Evolutionary conservation across 306 rosid species (phyloP).

Genomic region (Acacia crassicarpa): DNA sequence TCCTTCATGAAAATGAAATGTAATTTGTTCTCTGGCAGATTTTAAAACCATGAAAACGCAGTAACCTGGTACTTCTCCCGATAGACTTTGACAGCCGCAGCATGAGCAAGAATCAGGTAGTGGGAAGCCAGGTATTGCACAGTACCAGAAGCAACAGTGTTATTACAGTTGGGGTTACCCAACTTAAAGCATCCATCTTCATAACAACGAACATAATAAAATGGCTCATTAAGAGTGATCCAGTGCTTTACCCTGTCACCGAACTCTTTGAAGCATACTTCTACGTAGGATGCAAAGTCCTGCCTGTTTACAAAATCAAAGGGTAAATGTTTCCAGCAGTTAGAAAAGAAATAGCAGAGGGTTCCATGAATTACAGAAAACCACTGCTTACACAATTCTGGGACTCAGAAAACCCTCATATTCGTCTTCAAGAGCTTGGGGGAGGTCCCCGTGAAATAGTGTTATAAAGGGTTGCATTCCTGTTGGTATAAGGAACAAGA

Average conservation of each 20-base stretch:
- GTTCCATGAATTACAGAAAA: not conserved
- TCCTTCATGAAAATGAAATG: not conserved
- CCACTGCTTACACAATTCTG: conserved; percentile 34
- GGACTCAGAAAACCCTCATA: conserved; percentile 44
- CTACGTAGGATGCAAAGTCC: conserved; percentile 56
- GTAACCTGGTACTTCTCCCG: conserved; percentile 49
- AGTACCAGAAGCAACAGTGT: conserved; percentile 47
- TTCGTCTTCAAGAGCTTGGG: conserved; percentile 44
- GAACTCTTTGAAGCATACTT: conserved; percentile 60
- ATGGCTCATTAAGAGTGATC: conserved; percentile 70
- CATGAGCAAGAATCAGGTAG: conserved; percentile 58
- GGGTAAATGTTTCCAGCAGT: not conserved
- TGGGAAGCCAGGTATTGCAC: conserved; percentile 62
- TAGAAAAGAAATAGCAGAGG: not conserved
- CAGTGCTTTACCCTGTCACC: conserved; percentile 76
- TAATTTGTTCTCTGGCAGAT: not conserved
- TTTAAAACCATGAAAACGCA: not conserved
- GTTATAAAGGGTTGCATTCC: conserved; percentile 64
- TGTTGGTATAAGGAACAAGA: conserved; percentile 3
- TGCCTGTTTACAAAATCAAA: conserved; percentile 34
- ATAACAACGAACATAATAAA: conserved; percentile 33
- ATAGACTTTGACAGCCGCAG: conserved; percentile 57
- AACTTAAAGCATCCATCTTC: conserved; percentile 53
- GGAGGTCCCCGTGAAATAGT: conserved; percentile 46
- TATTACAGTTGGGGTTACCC: conserved; percentile 35